These are phyloP conservation scores for Stagonosporopsis vannaccii DNA, from an alignment of 2,329 filamentous ascomycete genomes.

Conservation along the genomic window DNA sequence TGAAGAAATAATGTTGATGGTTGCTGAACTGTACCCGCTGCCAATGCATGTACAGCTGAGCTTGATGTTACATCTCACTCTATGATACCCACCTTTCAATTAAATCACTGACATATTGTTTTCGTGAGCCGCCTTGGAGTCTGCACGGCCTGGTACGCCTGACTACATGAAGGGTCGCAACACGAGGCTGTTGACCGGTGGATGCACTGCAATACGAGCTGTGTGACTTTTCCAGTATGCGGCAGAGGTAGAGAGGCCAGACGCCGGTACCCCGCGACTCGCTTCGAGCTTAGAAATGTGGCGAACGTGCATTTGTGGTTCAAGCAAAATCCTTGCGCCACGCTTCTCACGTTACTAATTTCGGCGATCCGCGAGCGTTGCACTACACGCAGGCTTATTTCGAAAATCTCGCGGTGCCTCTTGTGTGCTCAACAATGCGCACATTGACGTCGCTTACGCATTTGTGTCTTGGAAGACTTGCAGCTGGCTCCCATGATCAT, in stretches of 20 bases:
- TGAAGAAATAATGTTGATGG: conserved; percentile 51
- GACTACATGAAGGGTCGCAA: background rate
- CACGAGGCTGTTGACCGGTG: background rate
- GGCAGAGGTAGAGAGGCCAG: background rate
- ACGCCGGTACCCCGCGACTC: background rate
- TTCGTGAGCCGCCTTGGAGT: background rate
- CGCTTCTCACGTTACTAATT: conserved; percentile 2
- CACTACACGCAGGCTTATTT: conserved; percentile 7
- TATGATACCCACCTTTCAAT: conserved; percentile 12
- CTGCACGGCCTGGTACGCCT: conserved; percentile 1
- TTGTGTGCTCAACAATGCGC: conserved; percentile 11
- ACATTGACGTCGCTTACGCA: conserved; percentile 2
- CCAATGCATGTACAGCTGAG: background rate
- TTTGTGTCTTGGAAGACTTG: background rate
- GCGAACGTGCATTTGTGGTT: background rate
- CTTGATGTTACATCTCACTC: background rate
- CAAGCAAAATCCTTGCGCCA: background rate
- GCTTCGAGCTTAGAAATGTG: background rate
- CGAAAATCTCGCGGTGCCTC: background rate
- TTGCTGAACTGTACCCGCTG: background rate
- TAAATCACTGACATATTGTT: background rate
- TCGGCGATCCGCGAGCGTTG: conserved; percentile 2
- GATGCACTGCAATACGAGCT: conserved; percentile 1
- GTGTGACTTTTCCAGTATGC: background rate
- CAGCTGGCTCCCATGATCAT: background rate